Evolutionary conservation across 768 basidiomycete genomes (phyloP).

Genomic region (Pulveroboletus frians): DNA sequence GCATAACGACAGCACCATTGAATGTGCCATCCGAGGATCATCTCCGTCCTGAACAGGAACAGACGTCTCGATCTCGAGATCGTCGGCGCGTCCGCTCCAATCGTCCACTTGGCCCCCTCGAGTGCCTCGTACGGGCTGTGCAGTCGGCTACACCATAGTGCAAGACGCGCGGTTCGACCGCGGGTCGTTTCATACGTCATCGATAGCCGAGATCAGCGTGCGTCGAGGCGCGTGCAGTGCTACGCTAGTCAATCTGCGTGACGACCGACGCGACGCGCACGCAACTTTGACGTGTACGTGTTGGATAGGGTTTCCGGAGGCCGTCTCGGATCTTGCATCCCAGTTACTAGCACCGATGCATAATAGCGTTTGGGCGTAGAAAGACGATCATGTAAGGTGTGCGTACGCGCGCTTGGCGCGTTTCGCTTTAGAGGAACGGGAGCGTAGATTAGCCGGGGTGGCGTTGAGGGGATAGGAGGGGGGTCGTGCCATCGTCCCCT

Average conservation of each 20-base stretch:
- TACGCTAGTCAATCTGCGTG: neutral
- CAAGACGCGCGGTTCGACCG: too few species aligned
- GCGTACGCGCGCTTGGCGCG: neutral
- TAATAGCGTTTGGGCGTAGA: neutral
- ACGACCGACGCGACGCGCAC: too few species aligned
- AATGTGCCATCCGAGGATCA: too few species aligned
- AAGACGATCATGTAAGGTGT: constrained; percentile 6
- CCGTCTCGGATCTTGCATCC: constrained; percentile 9
- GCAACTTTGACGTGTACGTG: too few species aligned
- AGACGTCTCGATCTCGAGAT: too few species aligned
- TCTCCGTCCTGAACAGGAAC: too few species aligned
- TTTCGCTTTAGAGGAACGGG: constrained; percentile 2
- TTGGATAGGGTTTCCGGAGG: too few species aligned
- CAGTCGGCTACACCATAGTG: too few species aligned
- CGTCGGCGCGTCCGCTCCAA: too few species aligned
- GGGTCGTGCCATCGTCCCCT: neutral
- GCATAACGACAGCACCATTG: too few species aligned
- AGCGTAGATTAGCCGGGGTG: constrained; percentile 8
- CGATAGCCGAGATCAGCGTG: neutral
- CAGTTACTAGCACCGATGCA: constrained; percentile 1
- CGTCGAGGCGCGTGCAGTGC: neutral
- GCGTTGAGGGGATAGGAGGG: constrained; percentile 2
- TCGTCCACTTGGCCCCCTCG: too few species aligned
- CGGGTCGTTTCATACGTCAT: neutral
- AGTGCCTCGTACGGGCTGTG: too few species aligned